Evolutionary conservation across 129 eudicot genomes (phyloP).

Genomic region (Logfia minima): DNA sequence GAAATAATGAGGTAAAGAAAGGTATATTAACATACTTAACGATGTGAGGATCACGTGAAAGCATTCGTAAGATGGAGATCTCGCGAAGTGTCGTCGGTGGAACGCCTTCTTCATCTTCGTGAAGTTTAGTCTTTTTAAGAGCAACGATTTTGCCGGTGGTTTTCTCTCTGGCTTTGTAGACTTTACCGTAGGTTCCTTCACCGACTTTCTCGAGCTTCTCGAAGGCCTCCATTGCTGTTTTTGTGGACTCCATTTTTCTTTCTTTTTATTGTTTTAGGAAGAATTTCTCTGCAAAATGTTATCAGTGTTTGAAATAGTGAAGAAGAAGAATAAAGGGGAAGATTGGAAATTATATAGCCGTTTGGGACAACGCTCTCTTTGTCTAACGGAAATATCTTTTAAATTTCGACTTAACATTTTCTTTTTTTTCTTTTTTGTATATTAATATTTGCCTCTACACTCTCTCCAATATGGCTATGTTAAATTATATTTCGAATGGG

Average conservation of each 20-base stretch:
- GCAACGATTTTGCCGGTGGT: conserved; percentile 85
- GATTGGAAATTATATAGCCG: not conserved
- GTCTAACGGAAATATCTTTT: conserved; percentile 38
- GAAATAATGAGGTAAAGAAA: not conserved
- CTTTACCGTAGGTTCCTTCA: conserved; percentile 90
- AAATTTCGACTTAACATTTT: conserved; percentile 15
- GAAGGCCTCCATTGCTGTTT: conserved; percentile 80
- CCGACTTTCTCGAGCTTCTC: conserved; percentile 95
- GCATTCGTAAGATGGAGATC: conserved; percentile 78
- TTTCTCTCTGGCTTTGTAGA: conserved; percentile 78
- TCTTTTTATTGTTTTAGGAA: not conserved
- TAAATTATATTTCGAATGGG: not conserved
- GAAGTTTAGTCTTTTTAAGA: conserved; percentile 80
- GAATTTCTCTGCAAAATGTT: not conserved
- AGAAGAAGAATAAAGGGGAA: conserved; percentile 9
- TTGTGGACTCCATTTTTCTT: conserved; percentile 22
- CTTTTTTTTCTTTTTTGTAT: not conserved
- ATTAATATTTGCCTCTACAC: conserved; percentile 22
- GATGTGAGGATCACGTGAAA: conserved; percentile 83
- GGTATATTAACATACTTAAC: conserved; percentile 45
- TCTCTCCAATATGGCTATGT: not conserved
- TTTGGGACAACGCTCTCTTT: conserved; percentile 13
- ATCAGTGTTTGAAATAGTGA: conserved; percentile 19
- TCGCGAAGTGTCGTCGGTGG: conserved; percentile 94
- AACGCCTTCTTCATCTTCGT: conserved; percentile 89